These are phyloP conservation scores for Ceratocystis cubensis DNA, from an alignment of 2,329 filamentous ascomycete species.

Conservation along the genomic window DNA sequence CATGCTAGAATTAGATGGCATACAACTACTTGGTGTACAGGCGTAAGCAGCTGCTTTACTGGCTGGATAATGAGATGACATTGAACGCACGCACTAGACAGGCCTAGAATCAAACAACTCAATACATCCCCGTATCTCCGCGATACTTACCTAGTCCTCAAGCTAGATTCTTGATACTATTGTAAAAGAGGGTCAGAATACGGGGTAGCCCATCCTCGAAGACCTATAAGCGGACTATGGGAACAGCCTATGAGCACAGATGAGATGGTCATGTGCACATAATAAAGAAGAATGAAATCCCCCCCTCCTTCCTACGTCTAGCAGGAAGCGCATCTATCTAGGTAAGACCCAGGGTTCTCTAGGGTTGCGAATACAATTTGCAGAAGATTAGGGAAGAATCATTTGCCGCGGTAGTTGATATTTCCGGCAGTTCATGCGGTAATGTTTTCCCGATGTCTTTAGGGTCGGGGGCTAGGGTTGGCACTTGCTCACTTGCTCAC, in stretches of 20 bases:
- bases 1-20: background rate
- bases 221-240: background rate
- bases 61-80: no score
- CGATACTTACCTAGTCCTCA: no score
- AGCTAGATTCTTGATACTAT: background rate
- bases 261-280: background rate
- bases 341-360: background rate
- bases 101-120: no score
- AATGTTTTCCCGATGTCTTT: background rate
- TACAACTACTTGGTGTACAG: no score
- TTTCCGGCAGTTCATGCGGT: conserved; percentile 3
- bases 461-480: background rate
- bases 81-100: no score
- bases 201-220: background rate
- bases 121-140: no score
- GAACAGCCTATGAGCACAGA: background rate
- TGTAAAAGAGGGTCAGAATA: background rate
- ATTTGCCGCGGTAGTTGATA: background rate
- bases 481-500: background rate
- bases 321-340: background rate
- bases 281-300: background rate
- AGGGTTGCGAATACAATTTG: background rate
- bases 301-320: background rate
- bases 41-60: no score
- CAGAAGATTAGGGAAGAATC: background rate